phyloP scores from a whole-genome alignment of 2,329 filamentous ascomycete species.

The Fusarium longipes region DNA sequence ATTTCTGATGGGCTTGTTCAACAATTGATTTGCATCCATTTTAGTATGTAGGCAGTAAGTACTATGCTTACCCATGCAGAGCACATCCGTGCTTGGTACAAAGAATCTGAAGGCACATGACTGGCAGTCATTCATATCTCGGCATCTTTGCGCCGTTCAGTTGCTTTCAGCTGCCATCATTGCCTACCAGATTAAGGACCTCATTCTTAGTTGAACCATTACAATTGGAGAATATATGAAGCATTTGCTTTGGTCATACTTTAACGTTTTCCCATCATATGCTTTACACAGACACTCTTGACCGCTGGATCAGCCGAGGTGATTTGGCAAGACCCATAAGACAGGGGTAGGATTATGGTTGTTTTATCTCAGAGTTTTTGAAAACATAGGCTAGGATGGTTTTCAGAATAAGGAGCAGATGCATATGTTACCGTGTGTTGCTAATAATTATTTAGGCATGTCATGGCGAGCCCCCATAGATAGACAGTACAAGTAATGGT shows the following conservation, averaged over 20 bases:
- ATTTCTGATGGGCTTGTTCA: constrained; percentile 15
- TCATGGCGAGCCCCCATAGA: not conserved
- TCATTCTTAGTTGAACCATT: not conserved
- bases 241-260: not conserved
- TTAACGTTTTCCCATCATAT: not conserved
- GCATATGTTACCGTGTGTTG: not conserved
- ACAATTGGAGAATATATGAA: not conserved
- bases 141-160: constrained; percentile 7
- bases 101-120: not conserved
- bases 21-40: not conserved
- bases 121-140: constrained; percentile 1
- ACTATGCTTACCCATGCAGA: not conserved
- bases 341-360: constrained; percentile 4
- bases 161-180: not conserved
- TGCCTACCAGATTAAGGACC: not conserved
- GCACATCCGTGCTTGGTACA: constrained; percentile 1
- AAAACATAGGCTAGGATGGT: not conserved
- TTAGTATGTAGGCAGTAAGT: constrained; percentile 5
- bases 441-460: not conserved
- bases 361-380: not conserved
- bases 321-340: not conserved
- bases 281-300: not conserved
- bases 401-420: not conserved
- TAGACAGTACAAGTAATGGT: not conserved
- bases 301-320: constrained; percentile 23